Base-by-base conservation (phyloP, 495 filamentous ascomycete genomes). In the Penicillium malachiteum region DNA sequence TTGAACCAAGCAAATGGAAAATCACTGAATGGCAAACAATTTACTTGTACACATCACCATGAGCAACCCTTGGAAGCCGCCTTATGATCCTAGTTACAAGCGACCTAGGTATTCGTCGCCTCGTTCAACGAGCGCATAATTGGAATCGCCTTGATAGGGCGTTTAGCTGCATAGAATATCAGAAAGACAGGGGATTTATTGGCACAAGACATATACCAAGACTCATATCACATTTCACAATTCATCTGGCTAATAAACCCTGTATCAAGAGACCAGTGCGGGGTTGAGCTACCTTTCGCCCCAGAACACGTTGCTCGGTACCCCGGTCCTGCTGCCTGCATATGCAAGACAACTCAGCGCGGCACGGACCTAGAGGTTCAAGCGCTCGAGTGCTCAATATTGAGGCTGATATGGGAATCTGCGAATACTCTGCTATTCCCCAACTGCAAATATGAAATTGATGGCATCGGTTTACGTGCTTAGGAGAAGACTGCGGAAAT, bases 271-370 rank as follows among this genome's bases (percentile, higher is more conserved):
- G 16, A 16, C 37, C 35, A 34, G 31, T 18, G 47, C 35, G 13
- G 47, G 47, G 18, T 26, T 16, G 31, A 30, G 47, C 35, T 17
- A 16, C 47, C 47, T 50, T 50, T 50, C 32, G 47, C 30, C 18
- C 30, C 47, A 7, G 47, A 50, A 50, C 47, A 50, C 47, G 47
- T 38, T 50, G 32, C 47, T 50, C 47, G 12, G 32, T 7, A 50
- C 47, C 47, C 8, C 35, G 30, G 30, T 50, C 47, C 7, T n/a
- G n/a, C n/a, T n/a, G n/a, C n/a, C n/a, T 38, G 47, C 30, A 38
- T 50, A 50, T 50, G 13, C 30, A 50, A 50, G 47, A 50, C 30
- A 50, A 38, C 47, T 50, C 30, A 50, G 47, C 31, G 35, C 47
- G 35, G 30, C 47, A 16, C 35, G 30, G 17, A n/a, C 21, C 21